Evolutionary conservation across 2,329 filamentous ascomycete species (phyloP), one percentile per base, ranked within the genome.

Genomic region (Didymella sp.): DNA sequence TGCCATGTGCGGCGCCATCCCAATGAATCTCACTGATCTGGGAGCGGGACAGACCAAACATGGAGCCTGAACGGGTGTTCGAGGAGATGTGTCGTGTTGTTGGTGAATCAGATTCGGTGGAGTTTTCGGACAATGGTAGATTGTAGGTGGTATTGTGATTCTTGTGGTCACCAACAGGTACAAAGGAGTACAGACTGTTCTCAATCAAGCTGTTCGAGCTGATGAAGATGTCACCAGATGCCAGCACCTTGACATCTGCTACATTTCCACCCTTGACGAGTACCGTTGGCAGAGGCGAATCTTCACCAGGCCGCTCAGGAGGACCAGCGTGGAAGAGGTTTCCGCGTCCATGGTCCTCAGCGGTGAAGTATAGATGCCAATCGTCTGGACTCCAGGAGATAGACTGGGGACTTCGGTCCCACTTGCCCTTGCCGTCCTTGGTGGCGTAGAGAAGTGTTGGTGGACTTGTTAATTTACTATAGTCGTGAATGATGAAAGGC

Each of bases 21-120:
- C 85, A 92, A 82, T 87, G 90, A 49, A 92, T 84, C 48, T 91
- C 88, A 17, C 82, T 83, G 49, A 89, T 80, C 72, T 92, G 89
- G 2, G 80, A 75, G 40, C 80, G 78, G 22, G 84, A 86, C 9
- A 93, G 80, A 3, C 89, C 88, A 59, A 91, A 87, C 8, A 84
- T 81, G 65, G 82, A 84, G 46, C 90, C 90, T 28, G 85, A 80
- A 69, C 85, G 86, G 1, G 87, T 85, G 69, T 81, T 85, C 0
- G 89, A 91, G 4, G 87, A 90, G 9, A 90, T 64, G 56, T 69
- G 71, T 30, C 59, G 66, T 3, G 72, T 70, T 9, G 60, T 68
- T 11, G 63, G 58, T 30, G 51, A 12, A 11, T 59, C 42, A 61
- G 49, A 82, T 6, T 63, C 59, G 42, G 60, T 59, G 7, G 67